These are phyloP conservation scores for Didymella glomerata DNA, from an alignment of 2,329 filamentous ascomycete species.

Conservation along the genomic window DNA sequence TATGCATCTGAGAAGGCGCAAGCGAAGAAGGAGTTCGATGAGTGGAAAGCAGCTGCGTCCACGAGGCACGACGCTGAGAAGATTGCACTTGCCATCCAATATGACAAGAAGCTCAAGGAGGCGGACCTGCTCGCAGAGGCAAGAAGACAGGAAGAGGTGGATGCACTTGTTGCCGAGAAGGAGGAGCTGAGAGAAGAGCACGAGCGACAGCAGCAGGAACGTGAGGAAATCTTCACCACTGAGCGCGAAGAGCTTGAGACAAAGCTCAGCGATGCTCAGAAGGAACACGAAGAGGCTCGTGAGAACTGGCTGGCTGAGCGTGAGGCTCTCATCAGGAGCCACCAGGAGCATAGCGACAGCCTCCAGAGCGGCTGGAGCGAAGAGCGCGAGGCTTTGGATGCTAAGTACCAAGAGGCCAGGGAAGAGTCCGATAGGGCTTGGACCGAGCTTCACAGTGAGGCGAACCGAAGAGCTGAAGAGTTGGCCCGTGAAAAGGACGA, in stretches of 20 bases:
- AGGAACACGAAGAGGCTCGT: conserved; percentile 56
- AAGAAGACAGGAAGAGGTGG: conserved; percentile 56
- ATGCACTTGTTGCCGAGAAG: conserved; percentile 46
- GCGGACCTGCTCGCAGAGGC: conserved; percentile 59
- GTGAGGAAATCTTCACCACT: conserved; percentile 55
- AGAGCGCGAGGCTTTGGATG: conserved; percentile 56
- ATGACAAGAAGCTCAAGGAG: conserved; percentile 56
- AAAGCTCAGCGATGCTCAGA: conserved; percentile 48
- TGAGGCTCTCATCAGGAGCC: conserved; percentile 47
- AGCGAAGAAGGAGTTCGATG: conserved; percentile 52
- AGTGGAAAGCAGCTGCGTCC: conserved; percentile 52
- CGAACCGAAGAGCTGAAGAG: conserved; percentile 45
- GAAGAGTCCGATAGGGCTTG: conserved; percentile 58
- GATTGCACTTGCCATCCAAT: conserved; percentile 51
- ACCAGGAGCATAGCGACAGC: conserved; percentile 61
- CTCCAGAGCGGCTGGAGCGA: conserved; percentile 62
- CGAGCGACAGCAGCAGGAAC: conserved; percentile 47
- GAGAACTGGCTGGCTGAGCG: conserved; percentile 58
- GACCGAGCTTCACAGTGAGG: conserved; percentile 53
- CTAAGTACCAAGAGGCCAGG: conserved; percentile 48
- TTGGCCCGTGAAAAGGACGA: conserved; percentile 49
- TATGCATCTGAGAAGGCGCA: conserved; percentile 49
- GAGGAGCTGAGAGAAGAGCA: conserved; percentile 46
- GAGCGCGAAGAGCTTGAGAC: conserved; percentile 56
- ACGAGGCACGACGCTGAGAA: conserved; percentile 51